These are phyloP conservation scores for Epichloe bromicola DNA, from an alignment of 2,329 filamentous ascomycete species.

Conservation along the genomic window DNA sequence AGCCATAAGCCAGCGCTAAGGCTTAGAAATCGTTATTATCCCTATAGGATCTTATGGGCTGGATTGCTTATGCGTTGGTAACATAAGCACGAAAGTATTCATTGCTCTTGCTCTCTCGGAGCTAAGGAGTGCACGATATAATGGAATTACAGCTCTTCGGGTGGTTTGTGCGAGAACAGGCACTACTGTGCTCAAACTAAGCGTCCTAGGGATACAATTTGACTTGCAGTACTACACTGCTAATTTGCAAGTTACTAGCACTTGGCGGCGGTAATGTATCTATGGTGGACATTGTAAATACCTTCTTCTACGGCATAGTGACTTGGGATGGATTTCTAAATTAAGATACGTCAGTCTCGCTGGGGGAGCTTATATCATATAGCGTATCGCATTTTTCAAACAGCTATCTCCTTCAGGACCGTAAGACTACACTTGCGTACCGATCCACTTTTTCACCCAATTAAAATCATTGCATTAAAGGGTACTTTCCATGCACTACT, in stretches of 20 bases:
- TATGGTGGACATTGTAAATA: constrained; percentile 20
- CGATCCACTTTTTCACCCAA: too few relatives aligned
- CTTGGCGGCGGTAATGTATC: too few relatives aligned
- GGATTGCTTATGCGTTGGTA: constrained; percentile 52
- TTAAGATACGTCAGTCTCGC: too few relatives aligned
- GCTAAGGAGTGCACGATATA: too few relatives aligned
- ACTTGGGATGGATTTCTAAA: too few relatives aligned
- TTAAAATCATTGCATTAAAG: too few relatives aligned
- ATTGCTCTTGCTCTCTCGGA: too few relatives aligned
- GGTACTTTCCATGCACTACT: too few relatives aligned
- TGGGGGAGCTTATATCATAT: not conserved
- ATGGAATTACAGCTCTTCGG: constrained; percentile 29
- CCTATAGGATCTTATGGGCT: too few relatives aligned
- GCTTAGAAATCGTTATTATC: constrained; percentile 34
- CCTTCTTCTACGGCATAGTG: constrained; percentile 34
- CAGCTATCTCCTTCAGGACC: too few relatives aligned
- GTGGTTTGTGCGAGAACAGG: constrained; percentile 45
- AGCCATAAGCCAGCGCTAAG: constrained; percentile 7
- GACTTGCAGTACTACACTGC: constrained; percentile 37
- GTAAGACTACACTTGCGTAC: too few relatives aligned
- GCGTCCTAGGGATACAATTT: constrained; percentile 9
- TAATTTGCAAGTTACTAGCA: too few relatives aligned
- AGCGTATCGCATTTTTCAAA: constrained; percentile 35
- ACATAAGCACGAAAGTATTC: constrained; percentile 43
- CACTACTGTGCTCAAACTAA: constrained; percentile 52